Evolutionary conservation across 306 rosid genomes (phyloP), one percentile per base, ranked within the genome.

Genomic region (Prinsepia uniflora): DNA sequence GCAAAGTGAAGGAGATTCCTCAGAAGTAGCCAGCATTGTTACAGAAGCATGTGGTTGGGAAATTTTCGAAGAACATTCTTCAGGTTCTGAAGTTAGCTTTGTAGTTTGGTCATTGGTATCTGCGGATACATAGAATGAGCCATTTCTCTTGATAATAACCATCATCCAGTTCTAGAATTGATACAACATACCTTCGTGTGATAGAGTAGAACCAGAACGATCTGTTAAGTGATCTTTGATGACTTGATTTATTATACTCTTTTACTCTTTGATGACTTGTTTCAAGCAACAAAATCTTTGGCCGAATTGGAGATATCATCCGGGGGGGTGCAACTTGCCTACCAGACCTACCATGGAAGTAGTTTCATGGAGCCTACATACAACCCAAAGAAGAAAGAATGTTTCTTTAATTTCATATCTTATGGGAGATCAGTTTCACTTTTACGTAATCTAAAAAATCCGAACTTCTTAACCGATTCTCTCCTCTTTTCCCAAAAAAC

Each of bases 201-300:
- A 73, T 45, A 61, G 75, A 64, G 74, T 79, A 8, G 75, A 74
- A 62, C 62, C 81, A 54, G 77, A 55, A 64, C 52, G 54, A 67
- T 57, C 76, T 12, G 58, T 79, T 57, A 80, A 67, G 41, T 67
- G 81, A 72, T 76, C 85, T 68, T 72, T 72, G 45, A 77, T 72
- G 45, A 77, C 76, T 54, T 68, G 83, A 71, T 63, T 78, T 41
- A 39, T 76, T n/a, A 79, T 46, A 45, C 76, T 85, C 73, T 67
- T 84, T 40, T 67, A 76, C 49, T 79, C 84, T 68, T 67, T 81
- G 13, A 67, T 24, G 92, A 88, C 85, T 22, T 73, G 79, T 76
- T 83, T 88, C 39, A 92, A 68, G 71, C 89, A 89, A 63, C 79
- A 78, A 85, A 88, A 81, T 39, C 76, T 78, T 74, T 34, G 74